phyloP scores from a whole-genome alignment of 2,329 filamentous ascomycete species.

The Xylaria sp. region DNA sequence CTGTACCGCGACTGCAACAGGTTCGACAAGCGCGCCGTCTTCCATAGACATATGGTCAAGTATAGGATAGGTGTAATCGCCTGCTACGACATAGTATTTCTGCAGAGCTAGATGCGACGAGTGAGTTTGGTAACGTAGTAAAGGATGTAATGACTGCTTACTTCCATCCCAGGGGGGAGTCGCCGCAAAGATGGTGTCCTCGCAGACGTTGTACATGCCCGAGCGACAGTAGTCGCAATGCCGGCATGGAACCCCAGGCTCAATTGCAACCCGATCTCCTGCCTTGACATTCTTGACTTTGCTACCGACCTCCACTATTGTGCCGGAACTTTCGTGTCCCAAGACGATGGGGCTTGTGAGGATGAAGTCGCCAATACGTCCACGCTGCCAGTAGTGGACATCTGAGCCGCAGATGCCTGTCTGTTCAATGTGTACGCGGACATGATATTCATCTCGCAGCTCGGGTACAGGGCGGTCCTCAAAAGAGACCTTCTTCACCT shows the following conservation, averaged over 20 bases:
- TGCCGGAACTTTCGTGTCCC: constrained; percentile 60
- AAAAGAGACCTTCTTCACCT: constrained; percentile 57
- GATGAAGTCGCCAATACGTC: constrained; percentile 59
- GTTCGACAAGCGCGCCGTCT: constrained; percentile 65
- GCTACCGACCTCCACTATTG: constrained; percentile 54
- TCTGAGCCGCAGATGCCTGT: constrained; percentile 60
- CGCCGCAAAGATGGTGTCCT: constrained; percentile 60
- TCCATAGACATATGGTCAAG: constrained; percentile 59
- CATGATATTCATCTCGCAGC: constrained; percentile 53
- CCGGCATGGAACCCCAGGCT: constrained; percentile 60
- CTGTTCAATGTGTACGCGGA: constrained; percentile 57
- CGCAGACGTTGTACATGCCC: constrained; percentile 56
- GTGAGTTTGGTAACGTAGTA: neutral
- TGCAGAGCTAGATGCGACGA: constrained; percentile 48
- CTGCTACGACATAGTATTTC: constrained; percentile 60
- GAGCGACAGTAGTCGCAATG: constrained; percentile 54
- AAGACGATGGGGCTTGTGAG: constrained; percentile 59
- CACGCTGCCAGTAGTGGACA: constrained; percentile 54
- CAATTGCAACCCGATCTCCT: constrained; percentile 60
- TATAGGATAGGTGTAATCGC: constrained; percentile 60
- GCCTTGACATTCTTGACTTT: constrained; percentile 56
- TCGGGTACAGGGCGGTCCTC: constrained; percentile 56
- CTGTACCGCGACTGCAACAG: constrained; percentile 62
- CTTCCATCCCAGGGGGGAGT: constrained; percentile 61
- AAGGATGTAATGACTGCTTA: neutral